Evolutionary conservation across 2,329 filamentous ascomycete species (phyloP), one percentile per base, ranked within the genome.

Genomic region (Alternaria atra): DNA sequence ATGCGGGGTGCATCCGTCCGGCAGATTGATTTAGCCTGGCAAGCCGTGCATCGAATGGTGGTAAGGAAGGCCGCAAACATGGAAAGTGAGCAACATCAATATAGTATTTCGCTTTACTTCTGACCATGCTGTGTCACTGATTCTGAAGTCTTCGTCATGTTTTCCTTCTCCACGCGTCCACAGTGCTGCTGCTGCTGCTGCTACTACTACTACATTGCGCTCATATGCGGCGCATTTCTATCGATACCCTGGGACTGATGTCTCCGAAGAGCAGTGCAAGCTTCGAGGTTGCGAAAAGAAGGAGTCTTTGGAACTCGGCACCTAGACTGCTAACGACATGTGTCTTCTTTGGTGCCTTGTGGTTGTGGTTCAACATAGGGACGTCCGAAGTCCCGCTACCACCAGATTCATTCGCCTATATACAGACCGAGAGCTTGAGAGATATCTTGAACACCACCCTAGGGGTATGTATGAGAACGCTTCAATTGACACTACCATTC

Each of bases 1-100:
- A 55, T 58, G 57, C 54, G 54, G 54, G 46, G 54, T 62, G 61
- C 62, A 35, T 60, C 52, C 52, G 67, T 52, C 62, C 71, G 68
- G 67, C 69, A 65, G 55, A 66, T 73, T 61, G 42, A 70, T 73
- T 75, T 73, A 73, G 72, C 71, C 72, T 70, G 62, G 53, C 47
- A 48, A 52, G 62, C 23, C 52, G 54, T 15, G 35, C 50, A 47
- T 60, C 30, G 32, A 34, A 40, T 25, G 30, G 23, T 30, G 17
- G 39, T 27, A 32, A 10, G 43, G 43, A 55, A 37, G 48, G 42
- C 13, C 30, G 15, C 23, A 39, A 47, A 48, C 32, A 8, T 39
- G 43, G 43, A 55, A 51, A 42, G 39, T 46, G 57, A 66, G 64
- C 65, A 70, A 52, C 67, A 72, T 66, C 66, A 60, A 65, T 65